Evolutionary conservation across 2,329 filamentous ascomycete species (phyloP), one percentile per base, ranked within the genome.

Genomic region (Pyricularia sp.): DNA sequence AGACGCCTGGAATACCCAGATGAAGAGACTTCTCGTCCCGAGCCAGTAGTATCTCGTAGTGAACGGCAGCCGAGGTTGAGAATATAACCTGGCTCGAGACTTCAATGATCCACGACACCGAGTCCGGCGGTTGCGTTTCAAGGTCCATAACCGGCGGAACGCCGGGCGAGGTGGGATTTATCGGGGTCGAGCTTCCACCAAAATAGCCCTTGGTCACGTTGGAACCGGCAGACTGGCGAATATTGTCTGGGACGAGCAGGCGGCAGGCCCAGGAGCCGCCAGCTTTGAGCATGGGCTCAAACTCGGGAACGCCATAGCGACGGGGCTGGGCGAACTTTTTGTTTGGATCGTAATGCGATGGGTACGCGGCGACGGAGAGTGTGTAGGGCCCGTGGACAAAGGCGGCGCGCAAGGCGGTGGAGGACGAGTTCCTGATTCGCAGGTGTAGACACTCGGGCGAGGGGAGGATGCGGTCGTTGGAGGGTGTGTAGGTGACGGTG

Each of bases 301-400:
- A 99, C 74, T 97, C 92, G 20, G 95, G 95, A 1, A 90, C 85
- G 65, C 92, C 92, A 80, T 93, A 89, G 68, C 84, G 83, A 68
- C 88, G 86, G 1, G 90, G 85, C 67, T 90, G 84, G 69, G 89
- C 86, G 73, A 91, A 89, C 77, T 92, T 93, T 72, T 85, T 82
- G 79, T 97, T 93, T 1, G 94, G 93, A 74, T 94, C 86, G 81
- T 95, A 98, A 65, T 85, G 87, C 20, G 91, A 85, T 0, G 94
- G 93, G 74, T 96, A 97, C 28, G 93, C 92, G 67, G 94, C 89
- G 66, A 94, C 90, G 75, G 93, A 93, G 55, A 98, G 85, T 0
- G 90, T 96, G 77, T 99, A 99, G 0, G 95, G 95, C 0, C 95
- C 95, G 80, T 97, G 95, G 68, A 99, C 90, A 78, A 97, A 99